Conservation (phyloP, 768 basidiomycete genomes). For the Naematelia aurantialba region DNA sequence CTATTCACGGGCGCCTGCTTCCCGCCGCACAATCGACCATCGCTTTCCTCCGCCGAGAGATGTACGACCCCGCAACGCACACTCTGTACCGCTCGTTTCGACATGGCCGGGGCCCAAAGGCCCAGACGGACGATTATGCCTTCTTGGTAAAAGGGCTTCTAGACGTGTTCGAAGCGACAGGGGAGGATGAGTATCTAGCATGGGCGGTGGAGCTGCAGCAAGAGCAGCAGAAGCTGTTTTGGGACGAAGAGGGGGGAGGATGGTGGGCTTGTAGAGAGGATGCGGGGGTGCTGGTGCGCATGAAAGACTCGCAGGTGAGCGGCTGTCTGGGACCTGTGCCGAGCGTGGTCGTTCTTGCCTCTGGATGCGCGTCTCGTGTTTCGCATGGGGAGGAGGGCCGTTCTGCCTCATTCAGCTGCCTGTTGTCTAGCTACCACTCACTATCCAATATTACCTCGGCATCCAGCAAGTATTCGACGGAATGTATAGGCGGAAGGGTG, state of each 20-base stretch:
- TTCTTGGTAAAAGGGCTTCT: conserved; percentile 50
- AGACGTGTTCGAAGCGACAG: conserved; percentile 52
- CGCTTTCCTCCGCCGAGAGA: conserved; percentile 27
- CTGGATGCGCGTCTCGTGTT: too few relatives aligned
- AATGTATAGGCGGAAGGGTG: too few relatives aligned
- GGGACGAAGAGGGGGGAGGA: conserved; percentile 52
- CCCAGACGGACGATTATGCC: conserved; percentile 54
- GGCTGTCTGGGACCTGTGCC: neutral
- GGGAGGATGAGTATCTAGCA: conserved; percentile 45
- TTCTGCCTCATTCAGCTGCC: too few relatives aligned
- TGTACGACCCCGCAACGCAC: conserved; percentile 36
- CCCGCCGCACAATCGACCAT: conserved; percentile 21
- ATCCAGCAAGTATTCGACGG: too few relatives aligned
- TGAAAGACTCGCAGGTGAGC: conserved; percentile 53
- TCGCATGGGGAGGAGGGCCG: too few relatives aligned
- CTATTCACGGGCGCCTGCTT: conserved; percentile 17
- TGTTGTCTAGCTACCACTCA: too few relatives aligned
- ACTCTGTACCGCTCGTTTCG: conserved; percentile 49
- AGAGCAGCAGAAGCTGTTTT: conserved; percentile 53
- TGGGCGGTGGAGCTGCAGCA: conserved; percentile 52
- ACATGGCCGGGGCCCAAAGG: conserved; percentile 51
- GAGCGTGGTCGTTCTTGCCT: neutral
- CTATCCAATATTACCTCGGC: too few relatives aligned
- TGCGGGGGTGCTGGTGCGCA: conserved; percentile 50
- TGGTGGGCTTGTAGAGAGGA: conserved; percentile 53